Conservation (phyloP, 495 filamentous ascomycete genomes). For the Aspergillus bridgeri region DNA sequence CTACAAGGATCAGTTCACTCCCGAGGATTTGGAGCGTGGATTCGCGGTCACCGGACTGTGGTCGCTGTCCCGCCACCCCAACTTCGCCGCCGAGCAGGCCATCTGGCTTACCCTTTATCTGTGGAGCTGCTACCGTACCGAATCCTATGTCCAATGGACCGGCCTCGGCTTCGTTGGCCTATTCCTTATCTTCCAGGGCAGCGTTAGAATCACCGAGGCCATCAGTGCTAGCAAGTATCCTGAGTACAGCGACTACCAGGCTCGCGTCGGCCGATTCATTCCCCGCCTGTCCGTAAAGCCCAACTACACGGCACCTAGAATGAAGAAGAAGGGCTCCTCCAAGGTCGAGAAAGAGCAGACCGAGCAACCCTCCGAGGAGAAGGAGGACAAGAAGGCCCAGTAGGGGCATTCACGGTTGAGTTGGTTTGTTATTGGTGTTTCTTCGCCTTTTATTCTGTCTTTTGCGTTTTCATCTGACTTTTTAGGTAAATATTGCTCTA, state of each 20-base stretch:
- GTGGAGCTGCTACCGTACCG: conserved; percentile 75
- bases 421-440: conserved; percentile 3
- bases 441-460: conserved; percentile 3
- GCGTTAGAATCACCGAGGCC: conserved; percentile 79
- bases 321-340: conserved; percentile 24
- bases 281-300: conserved; percentile 56
- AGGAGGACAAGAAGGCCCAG: conserved; percentile 14
- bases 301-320: conserved; percentile 21
- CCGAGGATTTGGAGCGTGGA: conserved; percentile 83
- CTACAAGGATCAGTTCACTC: conserved; percentile 43
- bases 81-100: conserved; percentile 88
- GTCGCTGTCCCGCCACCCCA: conserved; percentile 85
- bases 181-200: conserved; percentile 80
- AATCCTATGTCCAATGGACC: conserved; percentile 73
- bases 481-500: conserved; percentile 10
- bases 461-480: background rate
- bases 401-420: background rate
- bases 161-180: conserved; percentile 66
- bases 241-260: conserved; percentile 84
- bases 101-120: conserved; percentile 86
- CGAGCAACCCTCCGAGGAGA: conserved; percentile 10
- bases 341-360: conserved; percentile 5
- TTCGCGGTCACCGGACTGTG: conserved; percentile 85
- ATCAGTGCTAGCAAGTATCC: conserved; percentile 80
- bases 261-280: conserved; percentile 74